Base-by-base conservation (phyloP, 306 rosid species). In the Cucumis sativus region DNA sequence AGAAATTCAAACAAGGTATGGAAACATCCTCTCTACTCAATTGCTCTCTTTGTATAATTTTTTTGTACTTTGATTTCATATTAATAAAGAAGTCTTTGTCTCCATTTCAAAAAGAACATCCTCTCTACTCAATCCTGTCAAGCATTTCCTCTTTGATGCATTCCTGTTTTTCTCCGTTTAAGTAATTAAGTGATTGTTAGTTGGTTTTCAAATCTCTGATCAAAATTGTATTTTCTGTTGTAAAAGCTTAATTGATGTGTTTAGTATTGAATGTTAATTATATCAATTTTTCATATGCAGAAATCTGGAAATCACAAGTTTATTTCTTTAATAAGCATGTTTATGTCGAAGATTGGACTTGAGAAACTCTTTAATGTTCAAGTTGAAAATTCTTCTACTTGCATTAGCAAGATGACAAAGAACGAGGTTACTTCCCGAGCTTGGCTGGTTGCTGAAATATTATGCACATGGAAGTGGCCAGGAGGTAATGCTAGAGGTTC, bases 401-500 rank as follows among this genome's bases (percentile, higher is more conserved):
- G 73, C 66, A 82, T 77, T 43, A 88, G 47, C 51, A 83, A 84
- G 82, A 74, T 76, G 55, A 52, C 79, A 78, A 60, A 81, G 79
- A 82, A 90, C 77, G 90, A 81, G 85, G 82, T 80, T 72, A 84
- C 84, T 52, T 80, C 84, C 74, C 88, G 86, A 80, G 89, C 95
- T 41, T 95, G 97, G 93, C 87, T 95, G 78, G 96, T 90, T 84
- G 92, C 96, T 80, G 98, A 95, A 88, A 86, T 95, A 52, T 80
- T 95, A 71, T 95, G 98, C 88, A 89, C 98, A 9, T 95, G 98
- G 98, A 89, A 84, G 79, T 95, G 98, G 98, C 93, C 95, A 21
- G 96, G 91, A 74, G 88, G 87, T 83, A 80, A 87, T 89, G 98
- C 92, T 33, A 18, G 82, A 49, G 86, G 82, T 73, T 89, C 96